Conservation (phyloP, 257 asterid genomes). For the Solanum piurae region DNA sequence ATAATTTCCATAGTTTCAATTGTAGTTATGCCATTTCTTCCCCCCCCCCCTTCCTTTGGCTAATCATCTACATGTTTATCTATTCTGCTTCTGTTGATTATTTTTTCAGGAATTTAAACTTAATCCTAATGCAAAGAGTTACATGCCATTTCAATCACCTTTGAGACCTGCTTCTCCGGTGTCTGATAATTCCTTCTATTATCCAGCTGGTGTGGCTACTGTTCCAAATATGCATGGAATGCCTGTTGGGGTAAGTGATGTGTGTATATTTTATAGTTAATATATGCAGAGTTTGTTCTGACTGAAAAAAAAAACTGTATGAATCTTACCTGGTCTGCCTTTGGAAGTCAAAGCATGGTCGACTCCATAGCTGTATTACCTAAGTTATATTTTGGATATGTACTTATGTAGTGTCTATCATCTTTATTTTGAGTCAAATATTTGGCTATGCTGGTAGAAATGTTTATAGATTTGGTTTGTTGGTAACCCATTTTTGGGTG, state of each 20-base stretch:
- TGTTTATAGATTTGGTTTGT: not conserved
- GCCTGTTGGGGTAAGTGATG: slow-evolving; percentile 78
- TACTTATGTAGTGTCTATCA: not conserved
- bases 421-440: not conserved
- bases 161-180: slow-evolving; percentile 76
- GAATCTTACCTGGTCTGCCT: not conserved
- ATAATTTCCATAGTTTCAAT: not conserved
- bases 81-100: not conserved
- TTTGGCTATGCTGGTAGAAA: not conserved
- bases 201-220: slow-evolving; percentile 58
- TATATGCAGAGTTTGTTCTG: not conserved
- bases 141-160: slow-evolving; percentile 58
- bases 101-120: slow-evolving; percentile 71
- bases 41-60: not conserved
- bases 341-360: not conserved
- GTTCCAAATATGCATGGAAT: slow-evolving; percentile 71
- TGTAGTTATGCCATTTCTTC: not conserved
- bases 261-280: not conserved
- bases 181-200: slow-evolving; percentile 72
- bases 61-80: not conserved
- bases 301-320: not conserved
- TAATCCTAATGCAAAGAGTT: slow-evolving; percentile 88
- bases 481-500: not conserved
- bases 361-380: not conserved
- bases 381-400: not conserved